A percentile compares a stretch with the other conserved stretches of the same genome.
Evolutionary conservation across 192 early-diverging fungal species (phyloP).

Genomic region (Mortierella claussenii): DNA sequence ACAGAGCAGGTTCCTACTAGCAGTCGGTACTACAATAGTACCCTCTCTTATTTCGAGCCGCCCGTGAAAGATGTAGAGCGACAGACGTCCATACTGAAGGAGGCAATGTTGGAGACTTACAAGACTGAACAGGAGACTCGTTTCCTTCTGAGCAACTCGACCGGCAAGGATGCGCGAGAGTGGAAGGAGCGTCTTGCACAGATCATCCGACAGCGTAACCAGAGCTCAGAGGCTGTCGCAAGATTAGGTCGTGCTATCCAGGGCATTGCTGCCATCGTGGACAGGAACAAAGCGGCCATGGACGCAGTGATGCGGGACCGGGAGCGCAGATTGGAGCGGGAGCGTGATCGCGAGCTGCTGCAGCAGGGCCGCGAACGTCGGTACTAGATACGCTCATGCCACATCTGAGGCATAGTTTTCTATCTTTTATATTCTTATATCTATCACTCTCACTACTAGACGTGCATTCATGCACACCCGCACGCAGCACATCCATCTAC

Average conservation of each 20-base stretch:
- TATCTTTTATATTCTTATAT: too few relatives aligned
- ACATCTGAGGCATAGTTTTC: too few relatives aligned
- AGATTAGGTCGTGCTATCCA: slow-evolving; percentile 22
- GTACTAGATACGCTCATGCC: too few relatives aligned
- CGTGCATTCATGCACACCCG: too few relatives aligned
- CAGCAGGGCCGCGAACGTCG: slow-evolving; percentile 13
- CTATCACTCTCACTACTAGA: too few relatives aligned
- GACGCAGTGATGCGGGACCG: slow-evolving; percentile 49
- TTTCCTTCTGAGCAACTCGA: slow-evolving; percentile 50
- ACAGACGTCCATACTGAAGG: slow-evolving; percentile 32
- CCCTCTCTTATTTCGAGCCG: slow-evolving; percentile 36
- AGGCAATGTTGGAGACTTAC: slow-evolving; percentile 47
- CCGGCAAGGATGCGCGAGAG: slow-evolving; percentile 38
- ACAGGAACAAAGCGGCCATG: slow-evolving; percentile 43
- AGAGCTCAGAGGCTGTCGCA: slow-evolving; percentile 24
- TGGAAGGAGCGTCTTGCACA: slow-evolving; percentile 49
- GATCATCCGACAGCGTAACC: slow-evolving; percentile 39
- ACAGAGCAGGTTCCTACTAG: slow-evolving; percentile 48
- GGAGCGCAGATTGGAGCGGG: slow-evolving; percentile 31
- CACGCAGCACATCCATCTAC: too few relatives aligned
- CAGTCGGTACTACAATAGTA: slow-evolving; percentile 45
- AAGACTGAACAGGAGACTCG: slow-evolving; percentile 54
- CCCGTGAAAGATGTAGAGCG: slow-evolving; percentile 44
- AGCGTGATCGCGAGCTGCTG: slow-evolving; percentile 24
- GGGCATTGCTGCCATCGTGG: slow-evolving; percentile 23